Conservation (phyloP, 2,329 filamentous ascomycete genomes). For the Epicoccum sorghinum region DNA sequence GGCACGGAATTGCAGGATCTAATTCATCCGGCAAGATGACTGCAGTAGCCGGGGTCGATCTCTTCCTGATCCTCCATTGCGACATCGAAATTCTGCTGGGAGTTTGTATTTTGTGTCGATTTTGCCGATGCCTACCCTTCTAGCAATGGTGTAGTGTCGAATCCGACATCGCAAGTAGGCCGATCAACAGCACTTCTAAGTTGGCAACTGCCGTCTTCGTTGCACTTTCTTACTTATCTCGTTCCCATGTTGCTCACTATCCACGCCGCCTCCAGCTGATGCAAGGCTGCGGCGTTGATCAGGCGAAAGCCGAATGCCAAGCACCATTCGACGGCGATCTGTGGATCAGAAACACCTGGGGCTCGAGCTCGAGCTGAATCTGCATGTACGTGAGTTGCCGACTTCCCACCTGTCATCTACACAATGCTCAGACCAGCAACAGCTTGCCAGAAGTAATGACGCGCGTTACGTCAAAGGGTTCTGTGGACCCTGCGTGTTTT, state of each 20-base stretch:
- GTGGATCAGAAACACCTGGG: constrained; percentile 18
- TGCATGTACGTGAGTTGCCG: constrained; percentile 4
- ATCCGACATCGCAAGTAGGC: not conserved
- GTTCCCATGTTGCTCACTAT: not conserved
- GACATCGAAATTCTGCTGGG: not conserved
- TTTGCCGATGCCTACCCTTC: too few species aligned
- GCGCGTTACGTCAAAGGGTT: not conserved
- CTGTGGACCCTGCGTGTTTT: constrained; percentile 2
- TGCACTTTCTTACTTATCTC: constrained; percentile 1
- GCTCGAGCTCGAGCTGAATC: constrained; percentile 1
- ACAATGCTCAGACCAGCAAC: not conserved
- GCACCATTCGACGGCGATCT: constrained; percentile 17
- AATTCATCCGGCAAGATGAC: constrained; percentile 5
- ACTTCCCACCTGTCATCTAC: constrained; percentile 9
- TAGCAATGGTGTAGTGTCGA: not conserved
- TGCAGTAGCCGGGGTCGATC: constrained; percentile 10
- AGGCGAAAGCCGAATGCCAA: constrained; percentile 14
- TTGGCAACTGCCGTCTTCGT: not conserved
- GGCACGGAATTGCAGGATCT: constrained; percentile 6
- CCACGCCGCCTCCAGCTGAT: constrained; percentile 5
- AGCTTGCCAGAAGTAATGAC: not conserved
- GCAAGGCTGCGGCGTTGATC: constrained; percentile 5
- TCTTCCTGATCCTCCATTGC: constrained; percentile 5
- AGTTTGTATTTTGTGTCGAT: not conserved
- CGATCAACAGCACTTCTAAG: not conserved